Percentiles rank a stretch among this genome's conserved stretches.
Conservation (phyloP, 129 eudicot genomes). For the Chrysanthemum lavandulifolium region DNA sequence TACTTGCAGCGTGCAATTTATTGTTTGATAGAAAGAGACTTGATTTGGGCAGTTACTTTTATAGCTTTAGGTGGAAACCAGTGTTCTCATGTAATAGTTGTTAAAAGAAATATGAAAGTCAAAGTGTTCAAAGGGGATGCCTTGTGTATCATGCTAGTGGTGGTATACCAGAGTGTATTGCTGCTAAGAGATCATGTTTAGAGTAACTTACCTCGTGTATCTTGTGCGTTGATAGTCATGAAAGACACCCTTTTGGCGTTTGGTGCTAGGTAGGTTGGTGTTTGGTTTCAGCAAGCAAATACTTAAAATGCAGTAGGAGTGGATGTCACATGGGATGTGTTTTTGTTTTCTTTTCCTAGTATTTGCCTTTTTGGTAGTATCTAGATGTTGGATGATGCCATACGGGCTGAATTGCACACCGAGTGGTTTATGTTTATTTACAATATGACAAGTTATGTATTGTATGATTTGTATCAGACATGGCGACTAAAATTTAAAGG, state of each 20-base stretch:
- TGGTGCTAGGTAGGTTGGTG: conserved; percentile 21
- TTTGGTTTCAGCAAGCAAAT: conserved; percentile 7
- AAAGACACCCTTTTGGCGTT: neutral
- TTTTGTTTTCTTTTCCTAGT: neutral
- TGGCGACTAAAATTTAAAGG: too few relatives aligned
- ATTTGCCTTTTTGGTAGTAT: neutral
- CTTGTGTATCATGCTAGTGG: neutral
- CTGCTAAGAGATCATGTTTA: too few relatives aligned
- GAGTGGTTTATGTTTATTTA: neutral
- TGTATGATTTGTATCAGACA: too few relatives aligned
- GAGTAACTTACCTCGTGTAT: too few relatives aligned
- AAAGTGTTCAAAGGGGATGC: too few relatives aligned
- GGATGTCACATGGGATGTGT: conserved; percentile 6
- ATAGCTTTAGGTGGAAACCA: neutral
- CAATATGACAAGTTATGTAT: too few relatives aligned
- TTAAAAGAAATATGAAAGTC: neutral
- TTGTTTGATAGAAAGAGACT: conserved; percentile 4
- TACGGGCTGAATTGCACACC: conserved; percentile 7
- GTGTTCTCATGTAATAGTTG: neutral
- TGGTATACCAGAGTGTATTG: neutral
- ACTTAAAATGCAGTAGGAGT: neutral
- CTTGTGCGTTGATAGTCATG: neutral
- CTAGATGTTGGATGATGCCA: neutral
- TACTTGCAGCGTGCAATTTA: neutral
- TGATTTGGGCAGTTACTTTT: neutral